Evolutionary conservation across 495 filamentous ascomycete genomes (phyloP), one percentile per base, ranked within the genome.

Genomic region (Penicillium lividum): DNA sequence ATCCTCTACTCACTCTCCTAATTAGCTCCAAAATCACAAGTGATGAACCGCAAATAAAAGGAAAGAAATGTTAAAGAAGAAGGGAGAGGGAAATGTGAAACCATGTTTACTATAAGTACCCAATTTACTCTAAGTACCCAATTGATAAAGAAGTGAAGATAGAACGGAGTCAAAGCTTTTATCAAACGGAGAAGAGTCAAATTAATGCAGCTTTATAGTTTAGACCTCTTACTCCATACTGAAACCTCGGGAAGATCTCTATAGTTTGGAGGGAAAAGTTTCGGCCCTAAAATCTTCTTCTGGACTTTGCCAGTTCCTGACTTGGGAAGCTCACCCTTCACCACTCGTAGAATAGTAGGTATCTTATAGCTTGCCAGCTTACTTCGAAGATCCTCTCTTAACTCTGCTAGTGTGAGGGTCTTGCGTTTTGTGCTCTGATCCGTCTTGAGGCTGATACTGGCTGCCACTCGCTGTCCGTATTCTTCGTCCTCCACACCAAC

Each of bases 381-480:
- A 8, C 54, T 55, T 13, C 73, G 61, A n/a, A 81, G 59, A 57
- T 82, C 77, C 3, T 63, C 36, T 49, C 80, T 64, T 31, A 81
- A 54, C 28, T 70, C 60, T 3, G 71, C 57, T 1, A 81, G 59
- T 4, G 67, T 71, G n/a, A 81, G 49, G 13, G 11, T 46, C 22
- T 63, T 61, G 27, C 54, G 66, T 5, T 48, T 59, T 8, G 52
- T 54, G 7, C 58, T 63, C 4, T 58, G 57, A 31, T 66, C 63
- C 16, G 47, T 62, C 56, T 60, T 71, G 31, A 80, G 58, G n/a
- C 67, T 72, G 18, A 82, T 53, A 5, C 73, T 73, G 7, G 75
- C 79, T n/a, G 72, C 79, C 15, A 82, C 80, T n/a, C 80, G 66
- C 54, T 82, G 76, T 3, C 79, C 78, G 67, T 71, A 79, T 69